phyloP scores from a whole-genome alignment of 2,329 filamentous ascomycete species.

The Fusarium mundagurra region DNA sequence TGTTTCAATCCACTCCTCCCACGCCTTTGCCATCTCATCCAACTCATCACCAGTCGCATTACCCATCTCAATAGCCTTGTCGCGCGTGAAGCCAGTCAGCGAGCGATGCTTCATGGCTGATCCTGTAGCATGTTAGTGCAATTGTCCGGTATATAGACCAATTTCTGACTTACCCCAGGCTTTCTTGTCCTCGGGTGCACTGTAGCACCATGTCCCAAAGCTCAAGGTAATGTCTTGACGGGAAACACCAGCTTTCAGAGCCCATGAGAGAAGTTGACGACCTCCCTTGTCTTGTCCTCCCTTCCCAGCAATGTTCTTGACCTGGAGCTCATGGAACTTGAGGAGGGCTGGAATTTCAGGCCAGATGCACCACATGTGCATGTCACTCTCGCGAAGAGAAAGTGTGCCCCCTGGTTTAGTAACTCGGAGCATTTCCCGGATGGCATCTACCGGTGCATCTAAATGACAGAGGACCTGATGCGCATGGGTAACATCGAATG shows the following conservation, averaged over 20 bases:
- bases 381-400: slow-evolving; percentile 48
- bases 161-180: slow-evolving; percentile 39
- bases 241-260: slow-evolving; percentile 36
- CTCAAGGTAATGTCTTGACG: slow-evolving; percentile 37
- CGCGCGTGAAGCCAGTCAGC: slow-evolving; percentile 36
- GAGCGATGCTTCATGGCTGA: slow-evolving; percentile 41
- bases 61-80: slow-evolving; percentile 40
- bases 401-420: slow-evolving; percentile 55
- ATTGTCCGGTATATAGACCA: rapidly evolving
- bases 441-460: slow-evolving; percentile 45
- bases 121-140: slow-evolving; percentile 27
- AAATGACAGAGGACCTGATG: slow-evolving; percentile 57
- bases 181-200: slow-evolving; percentile 35
- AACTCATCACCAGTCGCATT: slow-evolving; percentile 39
- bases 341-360: slow-evolving; percentile 40
- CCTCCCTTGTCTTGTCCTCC: slow-evolving; percentile 43
- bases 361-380: slow-evolving; percentile 45
- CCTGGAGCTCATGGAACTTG: slow-evolving; percentile 37
- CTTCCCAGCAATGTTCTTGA: slow-evolving; percentile 33
- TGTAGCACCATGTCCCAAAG: slow-evolving; percentile 47
- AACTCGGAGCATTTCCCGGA: slow-evolving; percentile 55
- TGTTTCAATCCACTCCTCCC: slow-evolving; percentile 41
- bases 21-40: slow-evolving; percentile 43
- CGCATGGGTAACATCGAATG: slow-evolving; percentile 55
- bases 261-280: slow-evolving; percentile 44